Base-by-base conservation (phyloP, 2,329 filamentous ascomycete species). In the Nannizzia gypsea region DNA sequence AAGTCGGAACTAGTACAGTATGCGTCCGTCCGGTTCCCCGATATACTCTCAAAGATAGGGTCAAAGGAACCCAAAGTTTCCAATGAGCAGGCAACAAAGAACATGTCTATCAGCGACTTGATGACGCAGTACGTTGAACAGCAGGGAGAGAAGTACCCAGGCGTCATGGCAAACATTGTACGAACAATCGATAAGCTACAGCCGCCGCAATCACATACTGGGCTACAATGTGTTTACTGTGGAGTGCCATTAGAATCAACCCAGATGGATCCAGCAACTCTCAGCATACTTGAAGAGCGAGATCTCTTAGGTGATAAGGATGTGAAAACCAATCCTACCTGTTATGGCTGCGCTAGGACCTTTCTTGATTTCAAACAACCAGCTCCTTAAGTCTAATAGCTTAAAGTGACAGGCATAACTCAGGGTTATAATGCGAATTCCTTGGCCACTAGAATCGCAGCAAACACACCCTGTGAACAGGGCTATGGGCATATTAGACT, bases 151-250 rank as follows among this genome's bases (percentile, higher is more conserved):
- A 87, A 87, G 61, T 96, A 95, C 68, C 89, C 91, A 2, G 89
- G 88, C 59, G 90, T 97, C 60, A 91, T 99, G 65, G 87, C 91
- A 34, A 99, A 99, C 70, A 93, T 99, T 8, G 92, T 96, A 3
- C 84, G 90, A 63, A 99, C 92, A 36, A 86, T 88, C n/a, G 86
- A 84, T 57, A 96, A 95, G 73, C 79, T 97, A 44, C 78, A 84
- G 52, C 70, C 76, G 0, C 66, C 75, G 22, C 66, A 66, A 54
- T 65, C 70, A 6, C 68, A 67, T 20, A 69, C 64, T 50, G 69
- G 68, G 13, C 65, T 65, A 24, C 66, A 66, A 55, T 95, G 90
- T 67, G 79, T 80, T 36, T 71, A 92, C 6, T 95, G 90, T 71
- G 82, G 82, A 56, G 82, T 87, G 73, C 81, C 83, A 36, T 76